Evolutionary conservation across 73 alveolate species (phyloP).

Genomic region (Strombidium stylifer): DNA sequence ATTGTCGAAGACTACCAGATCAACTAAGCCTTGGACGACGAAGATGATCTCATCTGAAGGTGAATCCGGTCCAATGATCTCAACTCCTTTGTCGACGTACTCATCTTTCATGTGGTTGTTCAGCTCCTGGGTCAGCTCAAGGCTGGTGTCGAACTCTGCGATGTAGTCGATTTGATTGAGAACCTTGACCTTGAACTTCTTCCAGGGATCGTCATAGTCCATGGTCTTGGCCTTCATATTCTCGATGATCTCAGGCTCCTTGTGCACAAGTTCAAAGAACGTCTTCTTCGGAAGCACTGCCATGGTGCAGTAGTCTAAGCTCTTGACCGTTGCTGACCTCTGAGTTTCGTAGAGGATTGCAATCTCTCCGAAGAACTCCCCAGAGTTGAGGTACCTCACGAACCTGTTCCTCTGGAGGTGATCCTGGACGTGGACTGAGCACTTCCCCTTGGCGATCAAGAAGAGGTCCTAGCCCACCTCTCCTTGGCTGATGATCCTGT

Average conservation of each 20-base stretch:
- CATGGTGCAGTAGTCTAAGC: neutral
- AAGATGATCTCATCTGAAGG: no score
- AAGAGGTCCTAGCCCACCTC: constrained; percentile 42
- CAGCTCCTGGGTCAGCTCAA: no score
- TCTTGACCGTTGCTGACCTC: constrained; percentile 50
- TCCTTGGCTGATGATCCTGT: constrained; percentile 53
- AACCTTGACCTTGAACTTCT: neutral
- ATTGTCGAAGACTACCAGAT: no score
- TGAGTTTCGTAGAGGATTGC: constrained; percentile 46
- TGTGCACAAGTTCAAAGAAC: neutral
- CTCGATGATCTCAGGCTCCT: neutral
- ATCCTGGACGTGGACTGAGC: neutral
- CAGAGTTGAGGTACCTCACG: constrained; percentile 13
- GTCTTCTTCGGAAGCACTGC: neutral
- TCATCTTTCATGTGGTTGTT: no score
- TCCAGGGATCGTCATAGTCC: neutral
- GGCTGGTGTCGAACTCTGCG: no score
- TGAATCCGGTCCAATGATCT: no score
- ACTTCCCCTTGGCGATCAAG: constrained; percentile 49
- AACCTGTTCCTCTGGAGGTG: neutral
- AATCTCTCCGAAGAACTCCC: constrained; percentile 56
- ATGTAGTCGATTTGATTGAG: neutral
- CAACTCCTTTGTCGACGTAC: no score
- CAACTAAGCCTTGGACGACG: no score
- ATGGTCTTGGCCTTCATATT: neutral